Base-by-base conservation (phyloP, 2,329 filamentous ascomycete species). In the Dactylellina haptotyla region DNA sequence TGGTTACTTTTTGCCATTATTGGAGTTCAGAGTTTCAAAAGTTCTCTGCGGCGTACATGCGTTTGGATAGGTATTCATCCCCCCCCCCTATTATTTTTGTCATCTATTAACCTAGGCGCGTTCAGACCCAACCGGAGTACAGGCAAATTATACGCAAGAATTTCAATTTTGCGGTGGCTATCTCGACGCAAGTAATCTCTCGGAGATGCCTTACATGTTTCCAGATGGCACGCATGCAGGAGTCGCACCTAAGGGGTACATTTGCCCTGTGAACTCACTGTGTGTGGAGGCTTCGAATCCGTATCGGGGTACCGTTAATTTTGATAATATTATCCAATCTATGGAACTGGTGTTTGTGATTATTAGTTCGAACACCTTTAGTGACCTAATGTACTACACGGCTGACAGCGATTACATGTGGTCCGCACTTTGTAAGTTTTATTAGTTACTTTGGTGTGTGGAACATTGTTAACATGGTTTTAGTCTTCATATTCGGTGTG, bases 331-430 rank as follows among this genome's bases (percentile, higher is more conserved):
- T 41, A 82, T 92, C 28, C 89, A 98, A 76, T 97, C 93, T 0
- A 83, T 98, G 58, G 93, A 99, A 82, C 84, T 98, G 67, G 93
- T 99, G 1, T 99, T 99, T 79, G 92, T 99, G 57, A 90, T 99
- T 79, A 99, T 99, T 92, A 97, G 92, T 78, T 94, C 93, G 53
- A 99, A 99, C 80, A 99, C 95, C 0, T 99, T 96, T 81, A 90
- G 92, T 0, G 92, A 98, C 80, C 83, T 98, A 59, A 92, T 99
- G 84, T 99, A 99, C 81, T 91, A 92, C 77, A 93, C 94, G 3
- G 93, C 91, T 59, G 88, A 96, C 78, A 96, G 92, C 25, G 95
- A 99, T 80, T 98, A 96, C 78, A 86, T 96, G 4, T 87, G 91
- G 14, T 88, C 93, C 2, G 92, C 93, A 0, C 83, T 98, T 1